Evolutionary conservation across 345 rosid genomes (phyloP).

Genomic region (Heritiera littoralis): DNA sequence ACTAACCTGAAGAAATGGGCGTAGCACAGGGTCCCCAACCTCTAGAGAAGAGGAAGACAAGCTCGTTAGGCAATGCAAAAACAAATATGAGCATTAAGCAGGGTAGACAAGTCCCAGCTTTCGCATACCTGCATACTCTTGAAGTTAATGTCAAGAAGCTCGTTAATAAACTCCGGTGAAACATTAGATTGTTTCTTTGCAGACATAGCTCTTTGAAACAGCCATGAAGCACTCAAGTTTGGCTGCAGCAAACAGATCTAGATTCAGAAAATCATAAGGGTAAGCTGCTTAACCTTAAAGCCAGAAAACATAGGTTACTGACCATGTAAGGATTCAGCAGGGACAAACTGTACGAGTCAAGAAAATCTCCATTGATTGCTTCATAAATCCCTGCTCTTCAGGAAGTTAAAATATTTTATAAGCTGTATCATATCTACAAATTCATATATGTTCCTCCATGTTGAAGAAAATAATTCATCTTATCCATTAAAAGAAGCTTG

Average conservation of each 20-base stretch:
- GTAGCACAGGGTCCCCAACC: constrained; percentile 73
- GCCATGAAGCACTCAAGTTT: constrained; percentile 90
- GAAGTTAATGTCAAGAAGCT: constrained; percentile 86
- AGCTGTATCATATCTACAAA: background rate
- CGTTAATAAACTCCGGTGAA: constrained; percentile 72
- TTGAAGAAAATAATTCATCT: too few species aligned
- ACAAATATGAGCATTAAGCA: background rate
- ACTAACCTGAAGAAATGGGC: constrained; percentile 89
- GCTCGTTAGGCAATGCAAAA: constrained; percentile 19
- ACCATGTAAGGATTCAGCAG: constrained; percentile 96
- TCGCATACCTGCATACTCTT: constrained; percentile 70
- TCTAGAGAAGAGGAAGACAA: constrained; percentile 42
- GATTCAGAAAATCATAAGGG: constrained; percentile 5
- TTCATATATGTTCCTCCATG: background rate
- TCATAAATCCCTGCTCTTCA: constrained; percentile 64
- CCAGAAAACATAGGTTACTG: constrained; percentile 25
- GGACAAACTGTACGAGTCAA: constrained; percentile 75
- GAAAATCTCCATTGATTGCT: constrained; percentile 71
- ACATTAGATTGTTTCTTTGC: constrained; percentile 64
- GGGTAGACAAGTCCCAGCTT: background rate
- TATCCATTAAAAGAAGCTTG: background rate
- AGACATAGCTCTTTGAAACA: constrained; percentile 96
- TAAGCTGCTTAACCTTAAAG: constrained; percentile 1
- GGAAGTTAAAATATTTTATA: constrained; percentile 6
- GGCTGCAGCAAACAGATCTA: constrained; percentile 22